phyloP scores from a whole-genome alignment of 305 asterid species.

The Lippia alba region DNA sequence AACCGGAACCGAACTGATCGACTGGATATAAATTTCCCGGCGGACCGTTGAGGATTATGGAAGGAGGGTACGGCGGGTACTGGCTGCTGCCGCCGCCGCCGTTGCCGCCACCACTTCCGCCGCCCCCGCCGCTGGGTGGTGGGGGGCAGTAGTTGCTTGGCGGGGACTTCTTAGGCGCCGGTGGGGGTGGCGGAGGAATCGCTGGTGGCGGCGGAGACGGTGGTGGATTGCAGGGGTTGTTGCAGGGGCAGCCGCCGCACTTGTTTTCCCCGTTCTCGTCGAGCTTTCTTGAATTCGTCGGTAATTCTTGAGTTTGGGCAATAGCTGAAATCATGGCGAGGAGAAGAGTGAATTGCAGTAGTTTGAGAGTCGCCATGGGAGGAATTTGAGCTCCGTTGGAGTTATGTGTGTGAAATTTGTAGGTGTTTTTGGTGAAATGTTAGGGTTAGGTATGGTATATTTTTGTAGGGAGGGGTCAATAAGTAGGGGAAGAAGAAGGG shows the following conservation, averaged over 20 bases:
- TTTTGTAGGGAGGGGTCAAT: conserved; percentile 6
- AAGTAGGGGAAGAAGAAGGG: conserved; percentile 13
- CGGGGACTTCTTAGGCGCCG: conserved; percentile 56
- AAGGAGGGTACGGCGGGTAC: conserved; percentile 51
- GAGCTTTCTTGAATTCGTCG: conserved; percentile 39
- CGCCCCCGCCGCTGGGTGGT: conserved; percentile 58
- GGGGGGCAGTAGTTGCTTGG: conserved; percentile 77
- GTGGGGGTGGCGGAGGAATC: conserved; percentile 61
- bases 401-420: conserved; percentile 22
- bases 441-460: conserved; percentile 28
- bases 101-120: conserved; percentile 36
- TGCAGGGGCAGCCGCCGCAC: conserved; percentile 86
- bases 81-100: conserved; percentile 41
- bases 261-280: conserved; percentile 52
- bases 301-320: conserved; percentile 23
- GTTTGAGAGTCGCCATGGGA: conserved; percentile 38
- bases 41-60: conserved; percentile 74
- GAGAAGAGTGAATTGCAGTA: conserved; percentile 35
- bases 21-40: conserved; percentile 79
- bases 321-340: conserved; percentile 32
- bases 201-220: conserved; percentile 57
- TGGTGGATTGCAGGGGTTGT: conserved; percentile 58
- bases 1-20: conserved; percentile 47
- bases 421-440: conserved; percentile 18
- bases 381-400: conserved; percentile 3